These are phyloP conservation scores for Trichoderma orchidacearum DNA, from an alignment of 495 filamentous ascomycete genomes.

Conservation along the genomic window DNA sequence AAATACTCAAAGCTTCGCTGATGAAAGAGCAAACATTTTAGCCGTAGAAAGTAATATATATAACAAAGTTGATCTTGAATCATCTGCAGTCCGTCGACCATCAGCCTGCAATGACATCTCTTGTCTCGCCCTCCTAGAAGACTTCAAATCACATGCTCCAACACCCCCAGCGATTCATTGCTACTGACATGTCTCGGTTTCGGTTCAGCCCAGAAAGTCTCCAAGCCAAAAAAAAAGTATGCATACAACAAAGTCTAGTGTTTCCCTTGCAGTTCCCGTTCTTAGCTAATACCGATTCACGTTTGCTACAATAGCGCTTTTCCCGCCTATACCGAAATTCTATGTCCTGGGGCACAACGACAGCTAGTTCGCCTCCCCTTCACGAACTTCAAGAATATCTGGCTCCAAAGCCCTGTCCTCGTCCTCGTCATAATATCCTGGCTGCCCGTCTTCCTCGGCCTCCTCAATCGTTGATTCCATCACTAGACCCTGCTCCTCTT, in stretches of 20 bases:
- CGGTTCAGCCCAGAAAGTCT: no score
- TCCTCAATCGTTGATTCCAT: conserved; percentile 7
- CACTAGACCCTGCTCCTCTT: conserved; percentile 23
- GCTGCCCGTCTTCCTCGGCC: conserved; percentile 24
- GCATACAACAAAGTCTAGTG: no score
- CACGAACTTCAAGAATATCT: conserved; percentile 1
- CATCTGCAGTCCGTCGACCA: conserved; percentile 5
- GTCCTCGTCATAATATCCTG: conserved; percentile 29
- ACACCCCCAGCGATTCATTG: not conserved
- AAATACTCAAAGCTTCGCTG: no score
- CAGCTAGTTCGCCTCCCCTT: not conserved
- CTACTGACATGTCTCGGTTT: no score
- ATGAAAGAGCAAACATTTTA: no score
- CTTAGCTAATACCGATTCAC: no score
- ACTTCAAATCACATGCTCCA: not conserved
- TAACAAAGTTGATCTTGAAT: no score
- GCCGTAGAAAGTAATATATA: no score
- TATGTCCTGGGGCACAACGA: not conserved
- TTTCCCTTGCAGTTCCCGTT: no score
- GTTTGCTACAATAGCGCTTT: no score
- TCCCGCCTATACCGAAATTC: not conserved
- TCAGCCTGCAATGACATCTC: conserved; percentile 7
- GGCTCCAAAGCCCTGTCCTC: conserved; percentile 9
- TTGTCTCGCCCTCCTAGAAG: not conserved
- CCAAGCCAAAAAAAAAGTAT: not conserved